Evolutionary conservation across 495 filamentous ascomycete genomes (phyloP), one percentile per base, ranked within the genome.

Genomic region (Neurospora sp.): DNA sequence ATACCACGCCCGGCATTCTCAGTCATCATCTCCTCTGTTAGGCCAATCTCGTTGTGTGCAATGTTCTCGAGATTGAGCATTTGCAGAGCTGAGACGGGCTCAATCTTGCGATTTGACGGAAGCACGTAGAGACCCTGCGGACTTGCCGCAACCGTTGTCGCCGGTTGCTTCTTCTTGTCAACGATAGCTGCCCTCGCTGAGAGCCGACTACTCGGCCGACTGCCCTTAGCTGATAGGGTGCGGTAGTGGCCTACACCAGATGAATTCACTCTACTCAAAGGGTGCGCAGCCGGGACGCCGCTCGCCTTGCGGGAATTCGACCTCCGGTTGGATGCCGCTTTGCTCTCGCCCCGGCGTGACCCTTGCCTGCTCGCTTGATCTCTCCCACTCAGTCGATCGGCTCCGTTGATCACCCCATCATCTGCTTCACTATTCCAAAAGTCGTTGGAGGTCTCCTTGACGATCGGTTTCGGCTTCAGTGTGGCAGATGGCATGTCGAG

Each of bases 31-130:
- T 96, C 92, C 78, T 95, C 92, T 0, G 91, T 91, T 59, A 99
- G 83, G 5, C 93, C 93, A 73, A 96, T 89, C 73, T 97, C 93
- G 35, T 89, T 87, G 48, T 92, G 89, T 0, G 94, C 93, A 70
- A 94, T 90, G 75, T 94, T 93, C 81, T 99, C 96, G 35, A 98
- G 87, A 74, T 95, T 94, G 40, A 95, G 88, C 84, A 96, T 94
- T 77, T 95, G 93, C 40, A 94, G 81, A 20, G 94, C 92, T 69
- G 90, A 92, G 71, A 98, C 89, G 16, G 91, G 89, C 68, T 95
- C 93, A 74, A 95, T 92, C 73, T 88, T 88, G 44, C 90, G 84
- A 77, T 92, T 91, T 5, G 89, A 90, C 18, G 88, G 87, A 11
- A 88, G 80, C n/a, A 85, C 68, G 73, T 85, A 87, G 72, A 88